A percentile compares a stretch with the other conserved stretches of the same genome.
These are phyloP conservation scores for Picea mariana DNA, from an alignment of 83 land plant species.

Conservation along the genomic window DNA sequence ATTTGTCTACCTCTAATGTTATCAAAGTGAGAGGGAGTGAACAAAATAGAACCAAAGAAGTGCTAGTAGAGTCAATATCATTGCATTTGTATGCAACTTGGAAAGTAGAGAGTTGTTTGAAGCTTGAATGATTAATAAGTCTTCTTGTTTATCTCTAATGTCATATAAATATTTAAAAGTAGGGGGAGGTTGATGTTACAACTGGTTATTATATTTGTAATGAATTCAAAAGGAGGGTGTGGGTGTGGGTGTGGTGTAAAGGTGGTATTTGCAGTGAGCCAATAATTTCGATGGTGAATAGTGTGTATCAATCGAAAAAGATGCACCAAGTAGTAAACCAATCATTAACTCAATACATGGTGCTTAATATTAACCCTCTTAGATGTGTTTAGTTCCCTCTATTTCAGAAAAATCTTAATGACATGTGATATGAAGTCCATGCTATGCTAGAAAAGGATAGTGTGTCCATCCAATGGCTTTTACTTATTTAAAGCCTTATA, in stretches of 20 bases:
- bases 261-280: not conserved
- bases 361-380: too few species aligned
- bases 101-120: slow-evolving; percentile 10
- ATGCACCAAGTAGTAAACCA: too few species aligned
- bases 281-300: too few species aligned
- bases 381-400: too few species aligned
- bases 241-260: not conserved
- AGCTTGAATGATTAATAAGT: not conserved
- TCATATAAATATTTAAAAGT: not conserved
- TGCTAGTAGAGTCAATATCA: not conserved
- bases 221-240: not conserved
- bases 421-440: too few species aligned
- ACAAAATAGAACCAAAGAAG: slow-evolving; percentile 2
- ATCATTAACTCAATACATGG: too few species aligned
- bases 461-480: too few species aligned
- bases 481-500: too few species aligned
- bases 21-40: not conserved
- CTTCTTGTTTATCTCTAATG: not conserved
- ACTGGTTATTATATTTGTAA: not conserved
- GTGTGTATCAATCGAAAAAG: too few species aligned
- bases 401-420: too few species aligned
- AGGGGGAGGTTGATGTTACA: too few species aligned
- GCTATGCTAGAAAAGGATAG: too few species aligned
- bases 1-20: not conserved
- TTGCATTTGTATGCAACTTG: not conserved